A percentile compares a stretch with the other conserved stretches of the same genome.
Evolutionary conservation across 305 asterid genomes (phyloP).

Genomic region (Caryopteris hybrid): DNA sequence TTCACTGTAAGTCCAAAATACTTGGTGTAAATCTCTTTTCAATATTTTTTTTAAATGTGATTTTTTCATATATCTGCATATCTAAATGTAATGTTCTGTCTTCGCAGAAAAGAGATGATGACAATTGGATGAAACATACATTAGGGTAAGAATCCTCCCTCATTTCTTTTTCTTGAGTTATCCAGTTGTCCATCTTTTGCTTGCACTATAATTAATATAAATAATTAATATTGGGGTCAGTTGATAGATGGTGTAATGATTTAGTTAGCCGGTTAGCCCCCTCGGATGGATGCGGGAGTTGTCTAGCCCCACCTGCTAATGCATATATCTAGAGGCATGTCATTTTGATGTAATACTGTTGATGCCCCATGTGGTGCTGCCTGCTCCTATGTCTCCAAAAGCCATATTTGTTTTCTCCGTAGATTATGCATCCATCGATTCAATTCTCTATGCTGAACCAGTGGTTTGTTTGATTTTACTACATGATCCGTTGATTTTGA

Average conservation of each 20-base stretch:
- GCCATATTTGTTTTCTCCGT: not conserved
- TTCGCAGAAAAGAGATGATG: constrained; percentile 90
- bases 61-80: constrained; percentile 7
- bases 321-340: not conserved
- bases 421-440: not conserved
- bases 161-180: not conserved
- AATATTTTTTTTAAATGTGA: not conserved
- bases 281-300: not conserved
- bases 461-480: not conserved
- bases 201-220: not conserved
- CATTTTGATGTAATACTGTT: not conserved
- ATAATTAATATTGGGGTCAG: not conserved
- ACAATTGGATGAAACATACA: constrained; percentile 88
- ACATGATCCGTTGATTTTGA: not conserved
- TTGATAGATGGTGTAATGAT: not conserved
- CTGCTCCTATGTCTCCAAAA: too few relatives aligned
- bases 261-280: not conserved
- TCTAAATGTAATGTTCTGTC: constrained; percentile 16
- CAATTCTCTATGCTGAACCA: not conserved
- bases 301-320: not conserved
- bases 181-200: not conserved
- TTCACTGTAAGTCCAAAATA: constrained; percentile 57
- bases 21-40: not conserved
- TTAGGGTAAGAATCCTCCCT: constrained; percentile 55
- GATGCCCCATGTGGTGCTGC: not conserved